phyloP scores from a whole-genome alignment of 495 filamentous ascomycete genomes.

The Xeromyces bisporus region DNA sequence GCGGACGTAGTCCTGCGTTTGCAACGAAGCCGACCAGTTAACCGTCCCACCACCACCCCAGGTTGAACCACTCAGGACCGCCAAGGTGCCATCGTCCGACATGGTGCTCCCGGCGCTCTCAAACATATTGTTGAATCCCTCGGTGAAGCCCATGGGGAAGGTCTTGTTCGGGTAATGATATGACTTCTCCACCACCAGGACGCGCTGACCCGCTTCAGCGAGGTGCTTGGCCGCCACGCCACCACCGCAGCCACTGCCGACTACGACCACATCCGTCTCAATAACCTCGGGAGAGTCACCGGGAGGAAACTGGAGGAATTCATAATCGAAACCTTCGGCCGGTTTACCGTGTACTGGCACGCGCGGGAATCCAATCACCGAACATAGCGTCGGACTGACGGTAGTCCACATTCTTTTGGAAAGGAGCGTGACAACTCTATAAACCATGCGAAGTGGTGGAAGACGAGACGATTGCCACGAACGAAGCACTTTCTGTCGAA shows the following conservation, averaged over 20 bases:
- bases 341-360: constrained; percentile 43
- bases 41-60: constrained; percentile 82
- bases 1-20: constrained; percentile 64
- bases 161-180: constrained; percentile 54
- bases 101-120: constrained; percentile 36
- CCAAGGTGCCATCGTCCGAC: constrained; percentile 47
- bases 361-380: constrained; percentile 44
- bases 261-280: constrained; percentile 67
- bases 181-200: constrained; percentile 71
- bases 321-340: constrained; percentile 35
- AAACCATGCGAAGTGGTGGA: constrained; percentile 36
- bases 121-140: constrained; percentile 43
- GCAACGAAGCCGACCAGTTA: constrained; percentile 77
- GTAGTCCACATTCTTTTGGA: constrained; percentile 42
- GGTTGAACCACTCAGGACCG: constrained; percentile 47
- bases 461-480: constrained; percentile 42
- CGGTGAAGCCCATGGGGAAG: constrained; percentile 51
- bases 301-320: constrained; percentile 34
- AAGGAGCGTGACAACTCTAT: constrained; percentile 37
- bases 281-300: constrained; percentile 34
- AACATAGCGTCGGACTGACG: constrained; percentile 37
- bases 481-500: constrained; percentile 43
- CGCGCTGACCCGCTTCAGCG: constrained; percentile 52
- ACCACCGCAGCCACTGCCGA: constrained; percentile 82
- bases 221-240: constrained; percentile 67